These are phyloP conservation scores for Puccinia hordei DNA, from an alignment of 1,284 basidiomycete genomes.

Conservation along the genomic window DNA sequence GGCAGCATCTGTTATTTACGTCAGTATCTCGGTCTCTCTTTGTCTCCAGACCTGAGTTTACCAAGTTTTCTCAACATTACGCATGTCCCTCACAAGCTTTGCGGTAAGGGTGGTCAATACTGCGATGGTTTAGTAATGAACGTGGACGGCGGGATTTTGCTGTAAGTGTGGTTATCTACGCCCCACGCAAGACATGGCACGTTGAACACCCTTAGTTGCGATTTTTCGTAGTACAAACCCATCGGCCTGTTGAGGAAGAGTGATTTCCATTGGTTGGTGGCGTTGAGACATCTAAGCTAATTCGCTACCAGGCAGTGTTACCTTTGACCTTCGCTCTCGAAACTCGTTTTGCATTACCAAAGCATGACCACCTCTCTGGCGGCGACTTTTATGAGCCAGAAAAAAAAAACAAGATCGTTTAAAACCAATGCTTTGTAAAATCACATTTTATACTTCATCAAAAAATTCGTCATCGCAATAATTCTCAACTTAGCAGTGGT, in stretches of 20 bases:
- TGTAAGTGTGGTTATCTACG: conserved; percentile 9
- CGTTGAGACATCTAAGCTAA: background rate
- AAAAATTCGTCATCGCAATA: no score
- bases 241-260: conserved; percentile 14
- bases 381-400: background rate
- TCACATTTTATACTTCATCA: no score
- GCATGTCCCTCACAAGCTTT: conserved; percentile 29
- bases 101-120: conserved; percentile 50
- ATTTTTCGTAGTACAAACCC: conserved; percentile 19
- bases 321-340: background rate
- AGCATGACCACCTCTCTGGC: background rate
- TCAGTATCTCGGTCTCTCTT: conserved; percentile 30
- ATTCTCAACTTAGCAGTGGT: no score
- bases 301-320: background rate
- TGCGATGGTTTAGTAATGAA: conserved; percentile 49
- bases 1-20: conserved; percentile 52
- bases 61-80: background rate
- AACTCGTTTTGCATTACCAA: background rate
- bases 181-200: background rate
- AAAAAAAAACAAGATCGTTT: background rate
- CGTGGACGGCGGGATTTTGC: conserved; percentile 48
- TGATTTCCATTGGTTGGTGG: background rate
- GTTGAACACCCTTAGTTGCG: background rate
- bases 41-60: background rate
- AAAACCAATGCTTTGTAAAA: no score